phyloP scores from a whole-genome alignment of 208 protist species.

The Acanthamoeba sp. region DNA sequence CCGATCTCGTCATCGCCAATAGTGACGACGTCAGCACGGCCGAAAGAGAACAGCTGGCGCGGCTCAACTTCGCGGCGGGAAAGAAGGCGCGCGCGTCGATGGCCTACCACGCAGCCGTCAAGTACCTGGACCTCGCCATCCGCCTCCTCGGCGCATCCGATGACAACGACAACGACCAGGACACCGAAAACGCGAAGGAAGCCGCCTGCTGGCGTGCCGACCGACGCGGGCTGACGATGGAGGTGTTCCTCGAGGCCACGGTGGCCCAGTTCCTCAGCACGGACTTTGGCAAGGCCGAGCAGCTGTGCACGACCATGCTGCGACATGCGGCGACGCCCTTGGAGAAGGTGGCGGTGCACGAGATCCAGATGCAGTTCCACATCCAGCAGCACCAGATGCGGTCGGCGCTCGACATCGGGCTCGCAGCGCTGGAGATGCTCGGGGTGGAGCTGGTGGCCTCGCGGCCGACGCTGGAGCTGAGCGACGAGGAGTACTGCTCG shows the following conservation, averaged over 20 bases:
- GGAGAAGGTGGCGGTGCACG: slow-evolving; percentile 32
- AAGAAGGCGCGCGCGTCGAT: slow-evolving; percentile 54
- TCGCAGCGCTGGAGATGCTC: slow-evolving; percentile 57
- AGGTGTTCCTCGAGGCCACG: slow-evolving; percentile 52
- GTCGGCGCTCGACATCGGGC: slow-evolving; percentile 54
- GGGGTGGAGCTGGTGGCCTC: slow-evolving; percentile 38
- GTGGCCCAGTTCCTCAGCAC: slow-evolving; percentile 53
- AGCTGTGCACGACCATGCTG: slow-evolving; percentile 60
- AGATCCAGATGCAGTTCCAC: slow-evolving; percentile 74
- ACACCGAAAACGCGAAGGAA: not conserved
- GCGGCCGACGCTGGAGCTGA: slow-evolving; percentile 6
- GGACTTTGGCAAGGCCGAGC: slow-evolving; percentile 39
- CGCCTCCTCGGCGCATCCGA: not conserved
- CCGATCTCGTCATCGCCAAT: not conserved
- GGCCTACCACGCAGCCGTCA: slow-evolving; percentile 58
- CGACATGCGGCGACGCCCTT: not conserved
- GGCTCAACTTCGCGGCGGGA: slow-evolving; percentile 52
- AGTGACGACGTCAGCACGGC: not conserved
- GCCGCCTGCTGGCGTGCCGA: slow-evolving; percentile 12
- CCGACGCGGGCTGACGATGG: slow-evolving; percentile 37
- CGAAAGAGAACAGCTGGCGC: slow-evolving; percentile 21
- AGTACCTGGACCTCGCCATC: slow-evolving; percentile 61
- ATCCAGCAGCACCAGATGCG: slow-evolving; percentile 74
- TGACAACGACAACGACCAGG: not conserved
- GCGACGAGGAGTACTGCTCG: slow-evolving; percentile 56